phyloP scores from a whole-genome alignment of 106 monocot genomes.

The Dioscorea zingiberensis region DNA sequence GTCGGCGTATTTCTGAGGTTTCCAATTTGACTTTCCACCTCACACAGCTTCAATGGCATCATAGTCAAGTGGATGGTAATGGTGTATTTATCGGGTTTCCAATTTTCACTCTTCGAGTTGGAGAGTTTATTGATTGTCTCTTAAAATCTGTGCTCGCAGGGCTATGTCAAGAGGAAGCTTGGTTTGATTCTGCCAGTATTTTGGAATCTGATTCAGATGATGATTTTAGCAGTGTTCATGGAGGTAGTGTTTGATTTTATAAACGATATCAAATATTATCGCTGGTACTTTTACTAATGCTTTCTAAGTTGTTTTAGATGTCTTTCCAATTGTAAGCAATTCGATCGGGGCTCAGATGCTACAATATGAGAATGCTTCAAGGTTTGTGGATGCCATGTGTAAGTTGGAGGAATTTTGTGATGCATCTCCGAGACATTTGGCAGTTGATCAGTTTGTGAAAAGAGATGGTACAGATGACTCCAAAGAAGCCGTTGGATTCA shows the following conservation, averaged over 20 bases:
- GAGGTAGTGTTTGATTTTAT: conserved; percentile 28
- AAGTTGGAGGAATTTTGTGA: conserved; percentile 35
- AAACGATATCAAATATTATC: neutral
- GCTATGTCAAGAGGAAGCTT: conserved; percentile 59
- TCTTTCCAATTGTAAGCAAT: conserved; percentile 30
- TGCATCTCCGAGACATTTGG: conserved; percentile 18
- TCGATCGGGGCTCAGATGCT: conserved; percentile 23
- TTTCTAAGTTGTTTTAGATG: neutral
- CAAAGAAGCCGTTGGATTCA: conserved; percentile 11
- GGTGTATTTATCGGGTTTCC: conserved; percentile 16
- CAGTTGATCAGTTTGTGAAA: conserved; percentile 40
- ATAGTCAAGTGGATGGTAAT: conserved; percentile 40
- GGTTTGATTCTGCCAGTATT: conserved; percentile 78
- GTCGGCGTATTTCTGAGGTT: conserved; percentile 31
- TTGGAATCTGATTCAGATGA: conserved; percentile 76
- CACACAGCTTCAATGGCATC: conserved; percentile 67
- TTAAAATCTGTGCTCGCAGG: conserved; percentile 22
- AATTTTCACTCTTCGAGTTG: neutral
- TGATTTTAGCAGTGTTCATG: conserved; percentile 69
- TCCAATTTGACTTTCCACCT: conserved; percentile 61
- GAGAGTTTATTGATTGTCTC: no score
- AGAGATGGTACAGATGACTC: conserved; percentile 23
- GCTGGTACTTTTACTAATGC: no score
- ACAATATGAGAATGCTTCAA: conserved; percentile 42
- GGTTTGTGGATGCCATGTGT: conserved; percentile 41